Base-by-base conservation (phyloP, 2,329 filamentous ascomycete species). In the Fusarium transvaalense region DNA sequence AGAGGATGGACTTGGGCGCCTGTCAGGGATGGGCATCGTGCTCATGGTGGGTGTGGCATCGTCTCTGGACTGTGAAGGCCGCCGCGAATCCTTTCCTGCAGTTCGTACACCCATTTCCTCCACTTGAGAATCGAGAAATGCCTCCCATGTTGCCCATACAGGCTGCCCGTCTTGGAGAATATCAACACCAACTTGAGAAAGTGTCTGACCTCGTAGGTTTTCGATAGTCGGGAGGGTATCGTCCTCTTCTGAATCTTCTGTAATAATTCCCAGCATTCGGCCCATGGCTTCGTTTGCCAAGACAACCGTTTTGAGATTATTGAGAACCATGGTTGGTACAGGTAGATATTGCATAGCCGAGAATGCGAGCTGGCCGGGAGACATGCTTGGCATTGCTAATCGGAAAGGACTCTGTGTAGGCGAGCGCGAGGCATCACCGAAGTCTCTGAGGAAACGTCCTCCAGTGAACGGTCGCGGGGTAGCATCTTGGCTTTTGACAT, bases 261-360 rank as follows among this genome's bases (percentile, higher is more conserved):
- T 67, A 27, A 87, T 82, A 48, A 92, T 82, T 6, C 88, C 89
- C 23, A 94, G 79, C 72, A 94, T 79, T 56, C 88, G 84, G 2
- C 88, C 90, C 86, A 93, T 90, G 21, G 92, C 89, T 70, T 93
- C 90, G 71, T 94, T 94, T 32, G 91, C 91, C 39, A 94, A 78
- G 2, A 92, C 84, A 5, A 94, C 85, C 0, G 89, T 91, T 78
- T 93, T 94, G 31, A 86, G 74, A 35, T 84, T 87, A 51, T 89
- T 90, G 35, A 94, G 80, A 2, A 94, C 88, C 35, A 94, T 77
- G 6, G 92, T 77, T 0, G 92, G 92, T 46, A 92, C 87, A 0
- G 92, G 92, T 7, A 94, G 82, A 74, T 92, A 93, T 73, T 92
- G 90, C 78, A 94, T 81, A 7, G 91, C 88, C 1, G 89, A 86